Conservation (phyloP, 345 rosid genomes). For the Corchorus capsularis region DNA sequence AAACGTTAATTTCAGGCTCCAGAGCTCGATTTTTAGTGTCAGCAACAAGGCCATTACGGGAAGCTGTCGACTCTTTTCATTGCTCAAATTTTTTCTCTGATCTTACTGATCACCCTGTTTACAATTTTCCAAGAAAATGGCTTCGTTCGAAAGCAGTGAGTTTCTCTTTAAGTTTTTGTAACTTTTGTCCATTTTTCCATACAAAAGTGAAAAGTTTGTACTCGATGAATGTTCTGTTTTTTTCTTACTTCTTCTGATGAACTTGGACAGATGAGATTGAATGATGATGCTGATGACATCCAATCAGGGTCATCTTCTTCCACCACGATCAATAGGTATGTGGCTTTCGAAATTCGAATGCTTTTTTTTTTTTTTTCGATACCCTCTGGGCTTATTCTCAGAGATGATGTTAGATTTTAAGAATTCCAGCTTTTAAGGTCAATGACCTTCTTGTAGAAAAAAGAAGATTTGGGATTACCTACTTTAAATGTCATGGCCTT, state of each 20-base stretch:
- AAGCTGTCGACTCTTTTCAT: background rate
- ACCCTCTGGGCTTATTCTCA: background rate
- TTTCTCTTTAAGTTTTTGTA: background rate
- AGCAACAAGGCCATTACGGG: conserved; percentile 3
- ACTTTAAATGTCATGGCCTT: background rate
- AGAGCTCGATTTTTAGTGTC: conserved; percentile 28
- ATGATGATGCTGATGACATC: conserved; percentile 16
- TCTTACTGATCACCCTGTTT: background rate
- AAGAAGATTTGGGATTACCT: background rate
- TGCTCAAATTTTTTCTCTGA: conserved; percentile 15
- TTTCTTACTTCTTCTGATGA: background rate
- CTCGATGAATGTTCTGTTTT: background rate
- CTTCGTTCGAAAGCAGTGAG: conserved; percentile 22
- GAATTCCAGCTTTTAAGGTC: background rate
- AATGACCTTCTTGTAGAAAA: too few species aligned
- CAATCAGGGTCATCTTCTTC: conserved; percentile 21
- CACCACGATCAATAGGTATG: background rate
- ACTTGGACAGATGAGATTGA: conserved; percentile 25
- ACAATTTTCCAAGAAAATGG: conserved; percentile 18
- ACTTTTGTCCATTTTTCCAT: background rate
- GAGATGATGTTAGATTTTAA: background rate
- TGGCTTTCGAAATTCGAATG: background rate
- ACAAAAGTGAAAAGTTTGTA: background rate
- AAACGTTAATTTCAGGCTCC: conserved; percentile 22
- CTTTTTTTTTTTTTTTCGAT: background rate